phyloP scores from a whole-genome alignment of 345 rosid species.

The Crucihimalaya himalaica region DNA sequence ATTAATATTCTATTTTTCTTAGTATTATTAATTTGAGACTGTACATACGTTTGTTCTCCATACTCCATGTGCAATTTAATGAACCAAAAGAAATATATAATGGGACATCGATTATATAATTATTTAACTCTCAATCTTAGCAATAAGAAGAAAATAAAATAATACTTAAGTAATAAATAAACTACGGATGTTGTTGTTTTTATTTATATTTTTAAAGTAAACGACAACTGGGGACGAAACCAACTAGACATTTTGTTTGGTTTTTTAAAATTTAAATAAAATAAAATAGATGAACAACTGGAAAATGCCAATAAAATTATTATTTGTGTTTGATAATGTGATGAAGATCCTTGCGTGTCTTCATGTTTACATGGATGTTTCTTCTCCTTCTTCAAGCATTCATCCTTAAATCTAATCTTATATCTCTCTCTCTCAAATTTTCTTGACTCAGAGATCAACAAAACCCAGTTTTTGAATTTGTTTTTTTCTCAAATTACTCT shows the following conservation, averaged over 20 bases:
- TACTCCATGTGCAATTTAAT: constrained; percentile 3
- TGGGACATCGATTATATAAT: background rate
- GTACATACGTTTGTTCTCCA: background rate
- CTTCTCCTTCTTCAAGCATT: constrained; percentile 21
- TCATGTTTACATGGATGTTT: constrained; percentile 7
- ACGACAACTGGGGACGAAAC: constrained; percentile 19
- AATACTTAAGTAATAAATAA: background rate
- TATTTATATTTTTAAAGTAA: background rate
- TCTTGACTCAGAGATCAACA: background rate
- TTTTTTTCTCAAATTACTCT: background rate
- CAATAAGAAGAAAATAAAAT: background rate
- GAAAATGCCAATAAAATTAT: background rate
- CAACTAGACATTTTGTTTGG: background rate
- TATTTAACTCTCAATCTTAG: background rate
- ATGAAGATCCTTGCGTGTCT: constrained; percentile 11
- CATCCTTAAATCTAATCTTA: background rate
- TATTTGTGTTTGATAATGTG: constrained; percentile 8
- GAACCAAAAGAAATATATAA: background rate
- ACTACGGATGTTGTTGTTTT: background rate
- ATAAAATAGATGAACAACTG: constrained; percentile 17
- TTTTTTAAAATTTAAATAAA: background rate
- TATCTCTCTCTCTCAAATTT: background rate
- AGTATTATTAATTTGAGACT: background rate
- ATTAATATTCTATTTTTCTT: too few species aligned
- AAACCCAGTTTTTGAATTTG: background rate